phyloP scores from a whole-genome alignment of 768 basidiomycete species.

The Mycena amicta region DNA sequence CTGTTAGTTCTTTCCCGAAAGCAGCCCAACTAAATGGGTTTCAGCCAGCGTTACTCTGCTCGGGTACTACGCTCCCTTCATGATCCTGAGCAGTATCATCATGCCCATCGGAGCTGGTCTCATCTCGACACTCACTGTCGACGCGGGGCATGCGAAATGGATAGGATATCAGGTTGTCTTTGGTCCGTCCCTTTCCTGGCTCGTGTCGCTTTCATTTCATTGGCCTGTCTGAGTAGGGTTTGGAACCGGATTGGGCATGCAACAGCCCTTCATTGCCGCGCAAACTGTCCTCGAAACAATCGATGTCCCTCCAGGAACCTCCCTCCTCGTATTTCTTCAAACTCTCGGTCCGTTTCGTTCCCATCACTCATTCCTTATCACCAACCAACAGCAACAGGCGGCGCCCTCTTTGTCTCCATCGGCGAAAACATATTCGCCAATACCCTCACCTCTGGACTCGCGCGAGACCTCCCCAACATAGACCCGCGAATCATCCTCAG shows the following conservation, averaged over 20 bases:
- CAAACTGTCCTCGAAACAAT: conserved; percentile 14
- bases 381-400: background rate
- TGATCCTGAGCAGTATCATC: conserved; percentile 30
- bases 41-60: conserved; percentile 33
- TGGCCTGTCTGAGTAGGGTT: conserved; percentile 4
- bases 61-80: conserved; percentile 37
- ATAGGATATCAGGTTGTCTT: conserved; percentile 26
- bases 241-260: conserved; percentile 31
- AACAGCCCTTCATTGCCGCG: conserved; percentile 23
- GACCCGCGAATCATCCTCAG: conserved; percentile 1
- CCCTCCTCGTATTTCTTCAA: conserved; percentile 23
- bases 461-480: background rate
- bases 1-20: too few species aligned
- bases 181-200: conserved; percentile 4
- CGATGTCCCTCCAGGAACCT: conserved; percentile 17
- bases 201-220: background rate
- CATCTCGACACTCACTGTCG: conserved; percentile 30
- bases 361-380: background rate
- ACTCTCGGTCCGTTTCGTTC: conserved; percentile 4
- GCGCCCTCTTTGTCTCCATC: conserved; percentile 23
- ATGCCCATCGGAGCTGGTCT: conserved; percentile 39
- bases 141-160: conserved; percentile 24
- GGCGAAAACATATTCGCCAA: conserved; percentile 20
- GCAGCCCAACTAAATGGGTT: too few species aligned
- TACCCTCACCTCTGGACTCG: conserved; percentile 1